Conservation (phyloP, 2,329 filamentous ascomycete genomes). For the Herpomyces periplanetae region DNA sequence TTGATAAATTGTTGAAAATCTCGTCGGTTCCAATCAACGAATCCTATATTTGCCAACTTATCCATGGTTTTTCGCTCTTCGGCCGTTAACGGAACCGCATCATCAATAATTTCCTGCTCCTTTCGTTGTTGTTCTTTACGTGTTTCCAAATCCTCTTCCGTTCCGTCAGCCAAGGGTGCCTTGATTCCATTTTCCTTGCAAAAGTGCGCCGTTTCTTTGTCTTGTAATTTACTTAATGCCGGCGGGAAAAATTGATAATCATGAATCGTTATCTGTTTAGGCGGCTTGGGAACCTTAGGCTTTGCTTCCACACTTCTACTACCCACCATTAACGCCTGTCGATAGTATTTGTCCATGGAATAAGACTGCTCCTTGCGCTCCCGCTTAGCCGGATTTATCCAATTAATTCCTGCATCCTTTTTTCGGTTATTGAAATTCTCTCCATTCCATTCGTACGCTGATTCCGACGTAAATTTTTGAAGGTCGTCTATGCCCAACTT, state of each 20-base stretch:
- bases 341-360: conserved; percentile 95
- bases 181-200: conserved; percentile 90
- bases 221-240: conserved; percentile 49
- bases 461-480: conserved; percentile 89
- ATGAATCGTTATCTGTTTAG: conserved; percentile 61
- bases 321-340: conserved; percentile 49
- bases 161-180: conserved; percentile 48
- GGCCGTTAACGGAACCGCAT: conserved; percentile 50
- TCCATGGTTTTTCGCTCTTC: conserved; percentile 64
- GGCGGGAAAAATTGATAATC: conserved; percentile 92
- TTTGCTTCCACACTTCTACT: conserved; percentile 43
- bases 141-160: conserved; percentile 49
- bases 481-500: conserved; percentile 85
- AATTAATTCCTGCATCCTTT: conserved; percentile 63
- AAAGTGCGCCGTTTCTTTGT: conserved; percentile 79
- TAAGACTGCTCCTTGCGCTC: conserved; percentile 94
- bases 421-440: conserved; percentile 70
- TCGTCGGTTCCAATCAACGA: conserved; percentile 73
- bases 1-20: conserved; percentile 98
- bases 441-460: conserved; percentile 94
- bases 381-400: conserved; percentile 95
- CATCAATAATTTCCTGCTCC: conserved; percentile 72
- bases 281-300: conserved; percentile 73
- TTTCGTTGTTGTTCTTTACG: conserved; percentile 53
- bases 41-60: conserved; percentile 39